Conservation (phyloP, 106 monocot species). For the Dendrobium huoshanense region DNA sequence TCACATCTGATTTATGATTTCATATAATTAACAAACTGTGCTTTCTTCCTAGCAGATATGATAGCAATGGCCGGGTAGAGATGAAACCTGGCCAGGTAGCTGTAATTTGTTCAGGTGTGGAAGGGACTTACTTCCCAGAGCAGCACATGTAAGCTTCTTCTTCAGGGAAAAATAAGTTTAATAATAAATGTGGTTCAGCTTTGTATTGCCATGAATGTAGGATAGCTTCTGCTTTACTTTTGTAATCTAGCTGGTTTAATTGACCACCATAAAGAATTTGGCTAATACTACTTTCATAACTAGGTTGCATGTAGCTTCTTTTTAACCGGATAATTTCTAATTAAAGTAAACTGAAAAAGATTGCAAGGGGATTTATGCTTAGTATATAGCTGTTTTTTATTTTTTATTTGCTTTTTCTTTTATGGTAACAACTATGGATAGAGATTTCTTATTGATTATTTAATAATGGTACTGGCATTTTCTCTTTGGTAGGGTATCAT, state of each 20-base stretch:
- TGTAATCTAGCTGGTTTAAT: too few species aligned
- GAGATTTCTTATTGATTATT: not conserved
- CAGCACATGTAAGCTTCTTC: conserved; percentile 62
- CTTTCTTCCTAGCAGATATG: conserved; percentile 32
- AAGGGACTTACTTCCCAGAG: conserved; percentile 69
- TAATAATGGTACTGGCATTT: not conserved
- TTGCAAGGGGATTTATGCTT: not conserved
- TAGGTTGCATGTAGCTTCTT: not conserved
- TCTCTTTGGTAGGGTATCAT: conserved; percentile 47
- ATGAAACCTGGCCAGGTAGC: conserved; percentile 24
- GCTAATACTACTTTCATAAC: not conserved
- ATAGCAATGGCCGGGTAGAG: conserved; percentile 17
- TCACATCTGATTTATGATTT: not conserved
- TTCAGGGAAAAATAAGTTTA: not conserved
- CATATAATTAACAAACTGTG: not conserved
- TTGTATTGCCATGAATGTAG: not conserved
- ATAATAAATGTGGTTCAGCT: not conserved
- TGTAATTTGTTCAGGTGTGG: conserved; percentile 62
- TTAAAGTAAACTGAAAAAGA: not conserved
- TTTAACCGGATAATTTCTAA: not conserved
- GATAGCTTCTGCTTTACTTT: not conserved
- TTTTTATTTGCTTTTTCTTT: not conserved
- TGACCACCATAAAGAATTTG: not conserved
- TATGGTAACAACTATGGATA: not conserved
- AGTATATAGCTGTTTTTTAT: not conserved